phyloP scores from a whole-genome alignment of 2,329 filamentous ascomycete genomes.

The Cordyceps cicadae region DNA sequence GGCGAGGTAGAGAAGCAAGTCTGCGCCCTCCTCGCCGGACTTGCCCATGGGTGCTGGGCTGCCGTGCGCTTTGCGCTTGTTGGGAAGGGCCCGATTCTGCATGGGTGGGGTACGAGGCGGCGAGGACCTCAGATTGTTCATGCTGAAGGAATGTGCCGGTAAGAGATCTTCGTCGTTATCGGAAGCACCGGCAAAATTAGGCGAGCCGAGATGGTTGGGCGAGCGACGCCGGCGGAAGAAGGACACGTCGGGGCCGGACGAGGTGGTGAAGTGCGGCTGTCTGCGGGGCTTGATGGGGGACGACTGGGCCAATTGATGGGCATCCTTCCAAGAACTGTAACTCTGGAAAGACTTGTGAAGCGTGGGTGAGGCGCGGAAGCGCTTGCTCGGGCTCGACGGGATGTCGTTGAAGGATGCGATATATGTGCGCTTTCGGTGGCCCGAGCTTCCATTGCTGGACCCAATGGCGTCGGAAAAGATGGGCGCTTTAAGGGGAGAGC shows the following conservation, averaged over 20 bases:
- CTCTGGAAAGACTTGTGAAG: constrained; percentile 47
- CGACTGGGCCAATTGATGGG: constrained; percentile 70
- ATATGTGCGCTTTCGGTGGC: constrained; percentile 57
- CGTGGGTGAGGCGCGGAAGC: constrained; percentile 56
- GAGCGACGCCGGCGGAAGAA: constrained; percentile 68
- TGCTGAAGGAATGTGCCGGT: constrained; percentile 64
- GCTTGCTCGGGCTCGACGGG: constrained; percentile 55
- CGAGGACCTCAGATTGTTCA: constrained; percentile 61
- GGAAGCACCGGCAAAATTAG: constrained; percentile 54
- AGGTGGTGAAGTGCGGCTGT: constrained; percentile 65
- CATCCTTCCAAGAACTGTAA: constrained; percentile 65
- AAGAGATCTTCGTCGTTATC: constrained; percentile 81
- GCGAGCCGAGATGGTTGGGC: constrained; percentile 51
- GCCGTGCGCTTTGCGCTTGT: constrained; percentile 41
- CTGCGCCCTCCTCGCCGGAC: constrained; percentile 69
- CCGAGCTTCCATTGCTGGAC: constrained; percentile 59
- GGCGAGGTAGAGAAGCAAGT: constrained; percentile 74
- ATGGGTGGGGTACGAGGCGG: constrained; percentile 77
- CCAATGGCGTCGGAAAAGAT: constrained; percentile 78
- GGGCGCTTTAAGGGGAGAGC: constrained; percentile 74
- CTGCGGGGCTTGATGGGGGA: constrained; percentile 75
- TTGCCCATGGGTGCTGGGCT: constrained; percentile 40
- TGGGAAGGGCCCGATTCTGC: constrained; percentile 42
- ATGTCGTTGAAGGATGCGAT: constrained; percentile 48
- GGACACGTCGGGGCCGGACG: constrained; percentile 63